Base-by-base conservation (phyloP, 129 eudicot genomes). In the Flaveria sonorensis region DNA sequence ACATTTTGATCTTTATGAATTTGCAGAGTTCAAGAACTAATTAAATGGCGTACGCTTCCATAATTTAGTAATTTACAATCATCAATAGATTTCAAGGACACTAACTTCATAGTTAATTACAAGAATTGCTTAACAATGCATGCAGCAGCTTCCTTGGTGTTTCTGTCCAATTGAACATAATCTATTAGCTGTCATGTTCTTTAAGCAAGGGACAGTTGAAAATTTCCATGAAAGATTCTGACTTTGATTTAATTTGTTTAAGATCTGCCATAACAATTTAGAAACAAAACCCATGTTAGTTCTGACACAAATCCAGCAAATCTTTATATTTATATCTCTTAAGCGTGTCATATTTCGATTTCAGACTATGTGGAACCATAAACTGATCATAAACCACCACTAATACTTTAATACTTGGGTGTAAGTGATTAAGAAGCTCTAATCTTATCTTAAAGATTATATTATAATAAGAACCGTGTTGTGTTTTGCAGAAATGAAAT, bases 141-240 rank as follows among this genome's bases (percentile, higher is more conserved):
- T 74, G 42, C 56, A 30, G 62, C 84, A 55, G 45, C 20, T 81
- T 81, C 84, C 80, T 81, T 47, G 84, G 19, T 67, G 84, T 74
- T 81, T 81, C 84, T 75, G 84, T 65, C 47, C 39, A 59, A 30
- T 46, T 78, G 76, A 73, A 83, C 76, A 73, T 73, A 48, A 53
- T 73, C 43, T 79, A 72, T 78, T 83, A 83, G 89, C 96, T 89
- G 92, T 87, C 83, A 81, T 89, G 96, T 79, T 82, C 65, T 55
- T 9, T 12, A n/a, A 65, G 6, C 65, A 64, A 81, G 88, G 88
- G 91, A 87, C 95, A 84, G 81, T 80, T 86, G 87, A 86, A 82
- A 89, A 24, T 70, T 73, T 80, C 82, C 52, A 82, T 65, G 56
- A 23, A n/a, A 77, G 52, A 48, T 78, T 46, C 78, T 4, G 19